These are phyloP conservation scores for Suillus cothurnatus DNA, from an alignment of 768 basidiomycete species.

Conservation along the genomic window DNA sequence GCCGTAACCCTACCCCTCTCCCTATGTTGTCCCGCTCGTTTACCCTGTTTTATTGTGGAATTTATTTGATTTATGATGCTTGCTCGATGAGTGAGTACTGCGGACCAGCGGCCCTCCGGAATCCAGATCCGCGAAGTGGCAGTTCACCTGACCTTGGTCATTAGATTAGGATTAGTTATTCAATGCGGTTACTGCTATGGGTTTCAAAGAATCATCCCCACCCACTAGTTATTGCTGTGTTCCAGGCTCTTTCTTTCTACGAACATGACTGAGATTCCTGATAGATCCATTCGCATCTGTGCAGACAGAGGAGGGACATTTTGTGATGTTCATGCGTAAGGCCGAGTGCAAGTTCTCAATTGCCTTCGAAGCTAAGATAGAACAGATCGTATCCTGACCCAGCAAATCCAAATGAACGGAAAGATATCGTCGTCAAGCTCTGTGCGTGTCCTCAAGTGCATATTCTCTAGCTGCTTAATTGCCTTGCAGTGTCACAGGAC, in stretches of 20 bases:
- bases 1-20: constrained; percentile 22
- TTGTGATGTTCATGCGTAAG: constrained; percentile 85
- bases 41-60: constrained; percentile 8
- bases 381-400: constrained; percentile 75
- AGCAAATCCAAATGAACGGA: constrained; percentile 56
- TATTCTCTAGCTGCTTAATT: background rate
- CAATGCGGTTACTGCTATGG: background rate
- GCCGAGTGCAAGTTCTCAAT: constrained; percentile 12
- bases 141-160: constrained; percentile 1
- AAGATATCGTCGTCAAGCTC: constrained; percentile 90
- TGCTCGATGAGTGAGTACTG: background rate
- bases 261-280: constrained; percentile 46
- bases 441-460: constrained; percentile 42
- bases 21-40: constrained; percentile 31
- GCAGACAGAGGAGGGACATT: constrained; percentile 93
- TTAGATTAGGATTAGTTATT: background rate
- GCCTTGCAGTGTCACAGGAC: constrained; percentile 79
- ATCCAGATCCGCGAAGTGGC: background rate
- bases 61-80: constrained; percentile 1
- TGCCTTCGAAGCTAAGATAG: background rate
- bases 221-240: background rate
- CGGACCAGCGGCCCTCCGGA: background rate
- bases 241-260: background rate
- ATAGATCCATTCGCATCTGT: constrained; percentile 81
- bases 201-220: background rate